A percentile compares a stretch with the other conserved stretches of the same genome.
phyloP scores from a whole-genome alignment of 2,329 filamentous ascomycete species.

The Fusarium pseudocircinatum region DNA sequence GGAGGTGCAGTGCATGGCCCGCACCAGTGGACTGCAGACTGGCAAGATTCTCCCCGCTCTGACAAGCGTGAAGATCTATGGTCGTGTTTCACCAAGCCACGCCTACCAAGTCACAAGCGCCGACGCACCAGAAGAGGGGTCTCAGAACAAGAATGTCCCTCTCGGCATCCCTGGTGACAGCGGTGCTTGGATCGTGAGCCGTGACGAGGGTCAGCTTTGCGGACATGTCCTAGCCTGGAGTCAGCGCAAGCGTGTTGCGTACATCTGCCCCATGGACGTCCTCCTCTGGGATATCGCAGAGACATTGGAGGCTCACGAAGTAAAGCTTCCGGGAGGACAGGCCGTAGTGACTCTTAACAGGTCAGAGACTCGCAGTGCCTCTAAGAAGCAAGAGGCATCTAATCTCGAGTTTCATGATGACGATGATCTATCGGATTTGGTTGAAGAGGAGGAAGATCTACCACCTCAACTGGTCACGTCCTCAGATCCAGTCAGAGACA shows the following conservation, averaged over 20 bases:
- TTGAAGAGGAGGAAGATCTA: conserved; percentile 43
- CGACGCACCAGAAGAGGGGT: conserved; percentile 30
- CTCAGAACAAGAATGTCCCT: conserved; percentile 44
- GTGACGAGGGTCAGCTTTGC: conserved; percentile 79
- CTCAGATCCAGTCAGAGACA: conserved; percentile 2
- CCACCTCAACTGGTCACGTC: conserved; percentile 23
- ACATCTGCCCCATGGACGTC: conserved; percentile 95
- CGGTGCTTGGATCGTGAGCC: conserved; percentile 91
- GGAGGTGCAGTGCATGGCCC: conserved; percentile 86
- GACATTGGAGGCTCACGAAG: conserved; percentile 74
- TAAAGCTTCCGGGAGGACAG: conserved; percentile 75
- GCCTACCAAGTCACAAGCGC: conserved; percentile 68
- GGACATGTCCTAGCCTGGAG: conserved; percentile 93
- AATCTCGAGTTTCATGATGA: conserved; percentile 21
- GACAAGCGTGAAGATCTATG: conserved; percentile 87
- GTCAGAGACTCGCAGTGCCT: conserved; percentile 17
- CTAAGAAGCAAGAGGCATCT: conserved; percentile 10
- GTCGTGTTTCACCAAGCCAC: conserved; percentile 81
- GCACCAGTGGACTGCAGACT: conserved; percentile 83
- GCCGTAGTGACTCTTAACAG: conserved; percentile 46
- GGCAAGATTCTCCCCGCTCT: conserved; percentile 82
- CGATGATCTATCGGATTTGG: conserved; percentile 42
- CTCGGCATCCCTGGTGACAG: conserved; percentile 86
- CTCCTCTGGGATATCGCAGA: conserved; percentile 85
- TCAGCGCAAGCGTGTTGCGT: conserved; percentile 80